These are phyloP conservation scores for Peltaster fructicola DNA, from an alignment of 2,329 filamentous ascomycete species.

Conservation along the genomic window DNA sequence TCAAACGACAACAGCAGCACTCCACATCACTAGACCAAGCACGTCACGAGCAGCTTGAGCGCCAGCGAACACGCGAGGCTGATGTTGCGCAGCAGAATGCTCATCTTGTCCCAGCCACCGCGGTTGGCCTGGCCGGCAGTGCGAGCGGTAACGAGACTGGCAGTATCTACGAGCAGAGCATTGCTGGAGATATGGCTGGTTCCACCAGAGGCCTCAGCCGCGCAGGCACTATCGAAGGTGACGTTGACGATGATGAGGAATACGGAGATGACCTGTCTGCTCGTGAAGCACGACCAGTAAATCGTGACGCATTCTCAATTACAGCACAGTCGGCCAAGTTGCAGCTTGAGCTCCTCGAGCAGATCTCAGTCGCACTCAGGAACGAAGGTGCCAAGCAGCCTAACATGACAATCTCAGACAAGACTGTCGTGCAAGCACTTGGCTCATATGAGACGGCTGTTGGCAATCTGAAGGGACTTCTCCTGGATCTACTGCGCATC, in stretches of 20 bases:
- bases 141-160: conserved; percentile 34
- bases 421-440: conserved; percentile 58
- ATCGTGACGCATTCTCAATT: conserved; percentile 90
- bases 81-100: conserved; percentile 9
- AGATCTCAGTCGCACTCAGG: conserved; percentile 69
- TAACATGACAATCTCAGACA: conserved; percentile 54
- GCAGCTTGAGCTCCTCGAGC: conserved; percentile 76
- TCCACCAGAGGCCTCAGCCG: conserved; percentile 29
- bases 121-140: conserved; percentile 31
- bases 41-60: conserved; percentile 53
- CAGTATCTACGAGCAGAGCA: conserved; percentile 40
- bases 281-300: conserved; percentile 52
- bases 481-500: conserved; percentile 78
- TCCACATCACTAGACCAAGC: conserved; percentile 62
- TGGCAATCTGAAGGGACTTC: conserved; percentile 64
- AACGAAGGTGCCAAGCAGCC: conserved; percentile 54
- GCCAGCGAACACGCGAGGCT: conserved; percentile 20
- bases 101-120: conserved; percentile 23
- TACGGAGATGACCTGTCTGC: conserved; percentile 67
- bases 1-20: conserved; percentile 54
- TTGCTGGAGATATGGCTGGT: conserved; percentile 34
- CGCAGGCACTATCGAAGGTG: conserved; percentile 38
- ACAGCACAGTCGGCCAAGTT: conserved; percentile 88
- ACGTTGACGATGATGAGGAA: conserved; percentile 50
- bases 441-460: conserved; percentile 80